These are phyloP conservation scores for Paecilomyces dactylethromorphus DNA, from an alignment of 2,329 filamentous ascomycete species.

Conservation along the genomic window DNA sequence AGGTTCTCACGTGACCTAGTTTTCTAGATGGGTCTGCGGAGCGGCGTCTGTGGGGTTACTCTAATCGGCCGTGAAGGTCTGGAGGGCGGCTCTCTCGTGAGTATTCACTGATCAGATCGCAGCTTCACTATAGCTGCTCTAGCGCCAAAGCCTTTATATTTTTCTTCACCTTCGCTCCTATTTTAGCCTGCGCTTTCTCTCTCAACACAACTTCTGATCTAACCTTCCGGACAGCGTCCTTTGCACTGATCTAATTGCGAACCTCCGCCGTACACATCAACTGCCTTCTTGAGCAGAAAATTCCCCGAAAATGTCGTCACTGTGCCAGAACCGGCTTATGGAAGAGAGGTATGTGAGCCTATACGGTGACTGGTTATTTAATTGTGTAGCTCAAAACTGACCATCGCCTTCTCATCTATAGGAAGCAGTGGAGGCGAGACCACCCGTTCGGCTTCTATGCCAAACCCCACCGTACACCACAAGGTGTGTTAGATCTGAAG, in stretches of 20 bases:
- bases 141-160: neutral
- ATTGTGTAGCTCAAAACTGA: slow-evolving; percentile 3
- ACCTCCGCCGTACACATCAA: neutral
- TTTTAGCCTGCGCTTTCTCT: neutral
- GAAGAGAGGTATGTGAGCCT: slow-evolving; percentile 67
- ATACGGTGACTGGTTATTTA: neutral
- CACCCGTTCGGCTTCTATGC: slow-evolving; percentile 98
- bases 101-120: neutral
- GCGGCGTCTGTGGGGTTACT: neutral
- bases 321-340: slow-evolving; percentile 80
- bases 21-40: slow-evolving; percentile 1
- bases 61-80: neutral
- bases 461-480: slow-evolving; percentile 70
- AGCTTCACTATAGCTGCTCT: neutral
- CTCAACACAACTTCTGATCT: neutral
- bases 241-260: neutral
- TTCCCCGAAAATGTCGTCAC: slow-evolving; percentile 57
- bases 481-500: slow-evolving; percentile 85
- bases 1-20: neutral
- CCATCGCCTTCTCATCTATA: slow-evolving; percentile 31
- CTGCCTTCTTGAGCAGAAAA: neutral
- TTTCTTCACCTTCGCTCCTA: neutral
- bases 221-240: neutral
- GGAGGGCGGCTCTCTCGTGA: neutral
- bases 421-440: slow-evolving; percentile 94